A percentile compares a stretch with the other conserved stretches of the same genome.
Evolutionary conservation across 352 stramenopile species (phyloP).

Genomic region (Globisporangium cederbergense): DNA sequence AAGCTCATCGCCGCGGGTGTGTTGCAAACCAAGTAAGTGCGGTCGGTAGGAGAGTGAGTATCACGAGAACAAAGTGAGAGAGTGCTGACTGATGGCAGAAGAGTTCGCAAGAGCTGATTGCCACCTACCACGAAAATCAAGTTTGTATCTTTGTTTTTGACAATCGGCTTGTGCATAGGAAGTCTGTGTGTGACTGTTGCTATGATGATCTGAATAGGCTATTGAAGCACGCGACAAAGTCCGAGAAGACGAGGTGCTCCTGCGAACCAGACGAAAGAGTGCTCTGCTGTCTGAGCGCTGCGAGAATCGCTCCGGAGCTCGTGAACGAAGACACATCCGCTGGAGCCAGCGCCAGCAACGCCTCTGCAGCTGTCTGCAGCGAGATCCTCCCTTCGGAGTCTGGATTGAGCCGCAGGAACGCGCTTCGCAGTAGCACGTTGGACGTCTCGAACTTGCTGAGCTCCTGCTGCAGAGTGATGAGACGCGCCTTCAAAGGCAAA

Average conservation of each 20-base stretch:
- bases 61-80: neutral
- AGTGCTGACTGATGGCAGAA: neutral
- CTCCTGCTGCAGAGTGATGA: conserved; percentile 22
- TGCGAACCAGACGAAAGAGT: conserved; percentile 1
- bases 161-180: neutral
- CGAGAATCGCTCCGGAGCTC: conserved; percentile 12
- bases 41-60: neutral
- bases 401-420: conserved; percentile 28
- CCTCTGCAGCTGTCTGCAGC: conserved; percentile 12
- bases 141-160: conserved; percentile 16
- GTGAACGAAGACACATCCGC: conserved; percentile 3
- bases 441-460: conserved; percentile 24
- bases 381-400: conserved; percentile 15
- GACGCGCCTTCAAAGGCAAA: conserved; percentile 31
- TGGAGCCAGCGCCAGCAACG: conserved; percentile 24
- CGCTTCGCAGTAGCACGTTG: conserved; percentile 29
- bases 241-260: conserved; percentile 22
- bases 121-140: conserved; percentile 4
- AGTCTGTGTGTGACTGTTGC: neutral
- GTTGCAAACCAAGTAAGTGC: conserved; percentile 90
- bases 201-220: conserved; percentile 25
- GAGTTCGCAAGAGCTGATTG: neutral
- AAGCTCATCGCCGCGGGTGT: conserved; percentile 98
- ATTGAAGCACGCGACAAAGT: conserved; percentile 32
- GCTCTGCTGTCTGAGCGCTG: conserved; percentile 12